Base-by-base conservation (phyloP, 305 asterid species). In the Vinca major region DNA sequence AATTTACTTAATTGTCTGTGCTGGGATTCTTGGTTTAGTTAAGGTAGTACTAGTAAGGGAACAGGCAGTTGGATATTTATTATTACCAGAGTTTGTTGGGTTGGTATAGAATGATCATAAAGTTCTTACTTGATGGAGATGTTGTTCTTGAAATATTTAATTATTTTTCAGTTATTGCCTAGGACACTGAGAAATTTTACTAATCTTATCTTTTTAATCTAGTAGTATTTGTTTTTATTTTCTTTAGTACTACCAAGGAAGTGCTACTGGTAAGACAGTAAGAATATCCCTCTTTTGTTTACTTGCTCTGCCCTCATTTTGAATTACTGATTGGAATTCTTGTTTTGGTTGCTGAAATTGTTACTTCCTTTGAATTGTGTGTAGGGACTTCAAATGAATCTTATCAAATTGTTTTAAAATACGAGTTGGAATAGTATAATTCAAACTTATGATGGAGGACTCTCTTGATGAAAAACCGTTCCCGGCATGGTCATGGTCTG, bases 401-500 rank as follows among this genome's bases (percentile, higher is more conserved):
- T 41, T 71, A 21, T 10, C 11, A 39, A 37, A n/a, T 66, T 73
- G 33, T 40, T 45, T n/a, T 39, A 63, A 33, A 44, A 55, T 10
- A 7, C 20, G 10, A 72, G 44, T 56, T 65, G 40, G 51, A 47
- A 44, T 10, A 45, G 7, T 47, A 16, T 26, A 55, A 19, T 58
- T 33, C 20, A 33, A 58, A 58, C 13, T 54, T 54, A 11, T 36
- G 54, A 90, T 82, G 86, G 87, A 63, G 71, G 81, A 57, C 61
- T 63, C 9, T 8, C 57, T 62, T 54, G 83, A 79, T 33, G 86
- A 80, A 68, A 84, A 80, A 40, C 76, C 85, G 63, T 82, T 86
- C 78, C 80, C 80, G 67, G 96, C 96, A 13, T 92, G 97, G 97
- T 86, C 91, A 36, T 76, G 86, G 89, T 68, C 92, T 26, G 96